Evolutionary conservation across 768 basidiomycete genomes (phyloP).

Genomic region (Macrolepiota fuliginosa): DNA sequence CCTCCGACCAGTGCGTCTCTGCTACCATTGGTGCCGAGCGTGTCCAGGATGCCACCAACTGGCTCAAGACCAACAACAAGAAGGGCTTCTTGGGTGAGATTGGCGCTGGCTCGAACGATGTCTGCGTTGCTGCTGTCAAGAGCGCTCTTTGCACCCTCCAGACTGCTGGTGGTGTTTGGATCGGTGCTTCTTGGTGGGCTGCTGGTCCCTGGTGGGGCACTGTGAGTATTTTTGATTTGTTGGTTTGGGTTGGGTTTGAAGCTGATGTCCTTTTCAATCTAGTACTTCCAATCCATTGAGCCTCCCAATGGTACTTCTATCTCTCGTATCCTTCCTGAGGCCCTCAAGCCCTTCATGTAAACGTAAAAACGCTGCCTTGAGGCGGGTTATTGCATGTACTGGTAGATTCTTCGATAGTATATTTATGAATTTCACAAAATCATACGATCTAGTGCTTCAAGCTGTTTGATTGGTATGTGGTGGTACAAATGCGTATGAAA

Average conservation of each 20-base stretch:
- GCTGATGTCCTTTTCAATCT: neutral
- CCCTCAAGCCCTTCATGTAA: constrained; percentile 53
- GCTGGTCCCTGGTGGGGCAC: constrained; percentile 61
- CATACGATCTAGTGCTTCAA: neutral
- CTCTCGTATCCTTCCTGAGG: constrained; percentile 52
- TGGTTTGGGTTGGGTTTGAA: neutral
- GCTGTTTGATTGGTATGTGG: neutral
- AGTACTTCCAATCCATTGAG: constrained; percentile 63
- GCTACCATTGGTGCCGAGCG: constrained; percentile 59
- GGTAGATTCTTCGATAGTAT: neutral
- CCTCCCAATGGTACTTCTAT: constrained; percentile 57
- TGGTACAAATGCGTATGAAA: neutral
- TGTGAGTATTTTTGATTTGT: constrained; percentile 34
- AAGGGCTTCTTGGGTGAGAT: constrained; percentile 68
- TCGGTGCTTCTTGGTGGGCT: constrained; percentile 56
- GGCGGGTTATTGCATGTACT: neutral
- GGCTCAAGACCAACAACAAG: constrained; percentile 56
- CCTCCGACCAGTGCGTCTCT: constrained; percentile 50
- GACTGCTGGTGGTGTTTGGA: constrained; percentile 54
- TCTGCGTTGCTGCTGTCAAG: constrained; percentile 46
- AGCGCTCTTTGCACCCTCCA: constrained; percentile 62
- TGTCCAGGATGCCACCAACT: constrained; percentile 50
- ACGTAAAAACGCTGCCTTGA: constrained; percentile 5
- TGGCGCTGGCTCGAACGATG: constrained; percentile 47
- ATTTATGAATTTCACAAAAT: neutral